Conservation (phyloP, 352 stramenopile species). For the Plasmopara viticola region DNA sequence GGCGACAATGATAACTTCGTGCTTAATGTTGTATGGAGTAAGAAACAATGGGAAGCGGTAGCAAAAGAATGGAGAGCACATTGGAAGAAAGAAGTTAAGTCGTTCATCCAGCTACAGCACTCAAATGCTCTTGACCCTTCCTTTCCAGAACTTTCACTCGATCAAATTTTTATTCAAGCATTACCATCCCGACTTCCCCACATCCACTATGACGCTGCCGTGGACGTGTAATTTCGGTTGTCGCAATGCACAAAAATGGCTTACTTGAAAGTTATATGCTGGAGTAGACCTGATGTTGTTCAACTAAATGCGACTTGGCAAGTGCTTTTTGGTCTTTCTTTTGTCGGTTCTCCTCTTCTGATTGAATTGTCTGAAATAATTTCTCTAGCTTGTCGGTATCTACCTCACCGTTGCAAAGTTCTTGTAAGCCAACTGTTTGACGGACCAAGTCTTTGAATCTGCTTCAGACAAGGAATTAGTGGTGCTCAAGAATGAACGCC, state of each 20-base stretch:
- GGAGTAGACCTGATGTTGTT: conserved; percentile 19
- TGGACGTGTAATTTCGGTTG: conserved; percentile 41
- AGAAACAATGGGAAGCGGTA: conserved; percentile 37
- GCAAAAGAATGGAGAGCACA: conserved; percentile 42
- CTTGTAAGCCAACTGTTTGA: conserved; percentile 36
- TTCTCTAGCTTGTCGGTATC: conserved; percentile 34
- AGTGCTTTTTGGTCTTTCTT: too few relatives aligned
- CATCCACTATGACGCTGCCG: conserved; percentile 59
- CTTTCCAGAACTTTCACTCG: conserved; percentile 34
- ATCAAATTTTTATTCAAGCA: conserved; percentile 76
- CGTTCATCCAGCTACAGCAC: conserved; percentile 23
- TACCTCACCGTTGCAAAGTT: conserved; percentile 31
- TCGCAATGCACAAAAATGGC: not conserved
- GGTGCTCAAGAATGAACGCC: not conserved
- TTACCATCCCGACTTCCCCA: conserved; percentile 57
- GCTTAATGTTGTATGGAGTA: conserved; percentile 32
- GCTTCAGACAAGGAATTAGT: not conserved
- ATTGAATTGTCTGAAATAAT: conserved; percentile 40
- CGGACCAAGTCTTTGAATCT: conserved; percentile 38
- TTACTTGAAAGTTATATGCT: conserved; percentile 1
- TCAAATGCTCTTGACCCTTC: conserved; percentile 31
- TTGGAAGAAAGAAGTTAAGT: conserved; percentile 42
- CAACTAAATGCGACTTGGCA: too few relatives aligned
- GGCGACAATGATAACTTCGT: conserved; percentile 10
- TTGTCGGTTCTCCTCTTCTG: conserved; percentile 7